Evolutionary conservation across 2,329 filamentous ascomycete genomes (phyloP).

Genomic region (Juglanconis oblonga): DNA sequence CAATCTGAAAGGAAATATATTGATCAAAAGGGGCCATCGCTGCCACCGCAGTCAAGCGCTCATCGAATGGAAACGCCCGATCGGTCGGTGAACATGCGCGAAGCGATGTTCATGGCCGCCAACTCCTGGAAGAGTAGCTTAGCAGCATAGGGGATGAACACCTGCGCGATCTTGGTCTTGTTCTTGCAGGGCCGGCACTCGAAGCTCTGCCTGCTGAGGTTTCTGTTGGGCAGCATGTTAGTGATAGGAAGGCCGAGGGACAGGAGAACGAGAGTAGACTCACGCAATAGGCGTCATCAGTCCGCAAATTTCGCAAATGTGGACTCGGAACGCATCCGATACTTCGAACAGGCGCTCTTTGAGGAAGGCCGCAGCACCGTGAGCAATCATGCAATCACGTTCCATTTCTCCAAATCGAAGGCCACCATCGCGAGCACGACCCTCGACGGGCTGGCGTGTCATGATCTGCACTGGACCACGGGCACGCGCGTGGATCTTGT

Average conservation of each 20-base stretch:
- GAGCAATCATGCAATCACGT: slow-evolving; percentile 99
- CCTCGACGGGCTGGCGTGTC: slow-evolving; percentile 94
- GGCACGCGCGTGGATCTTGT: slow-evolving; percentile 99
- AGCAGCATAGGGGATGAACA: slow-evolving; percentile 95
- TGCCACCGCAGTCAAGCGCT: slow-evolving; percentile 11
- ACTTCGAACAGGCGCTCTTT: slow-evolving; percentile 98
- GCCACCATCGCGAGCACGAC: slow-evolving; percentile 96
- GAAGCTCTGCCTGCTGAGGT: slow-evolving; percentile 92
- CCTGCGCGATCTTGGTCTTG: slow-evolving; percentile 97
- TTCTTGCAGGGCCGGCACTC: slow-evolving; percentile 98
- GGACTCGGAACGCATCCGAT: slow-evolving; percentile 94
- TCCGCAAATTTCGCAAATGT: slow-evolving; percentile 97
- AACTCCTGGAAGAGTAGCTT: slow-evolving; percentile 98
- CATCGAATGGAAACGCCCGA: slow-evolving; percentile 71
- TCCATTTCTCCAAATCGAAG: slow-evolving; percentile 99
- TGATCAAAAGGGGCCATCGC: not conserved
- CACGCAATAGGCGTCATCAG: slow-evolving; percentile 99
- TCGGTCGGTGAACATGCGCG: slow-evolving; percentile 90
- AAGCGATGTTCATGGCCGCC: slow-evolving; percentile 96
- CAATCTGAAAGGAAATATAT: slow-evolving; percentile 8
- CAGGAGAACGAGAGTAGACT: slow-evolving; percentile 41
- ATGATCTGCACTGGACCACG: slow-evolving; percentile 96
- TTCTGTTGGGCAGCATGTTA: slow-evolving; percentile 51
- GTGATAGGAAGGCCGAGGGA: slow-evolving; percentile 15
- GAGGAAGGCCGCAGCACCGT: slow-evolving; percentile 92